Evolutionary conservation across 2,329 filamentous ascomycete genomes (phyloP).

Genomic region (Aspergillus sp.): DNA sequence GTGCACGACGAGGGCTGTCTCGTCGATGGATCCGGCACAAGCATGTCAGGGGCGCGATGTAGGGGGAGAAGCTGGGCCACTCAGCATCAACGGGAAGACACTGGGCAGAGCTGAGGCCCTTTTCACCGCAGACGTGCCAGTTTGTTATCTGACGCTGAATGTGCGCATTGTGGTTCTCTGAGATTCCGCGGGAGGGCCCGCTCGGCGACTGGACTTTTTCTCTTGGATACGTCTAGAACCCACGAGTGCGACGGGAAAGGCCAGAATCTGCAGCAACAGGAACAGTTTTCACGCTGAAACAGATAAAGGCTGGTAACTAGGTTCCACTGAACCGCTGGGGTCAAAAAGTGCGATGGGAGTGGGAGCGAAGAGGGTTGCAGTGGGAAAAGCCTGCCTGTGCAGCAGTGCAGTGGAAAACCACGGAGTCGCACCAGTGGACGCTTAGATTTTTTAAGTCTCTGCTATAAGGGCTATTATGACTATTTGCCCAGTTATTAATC

Average conservation of each 20-base stretch:
- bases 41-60: constrained; percentile 22
- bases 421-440: constrained; percentile 6
- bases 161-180: constrained; percentile 13
- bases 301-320: constrained; percentile 4
- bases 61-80: constrained; percentile 7
- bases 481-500: not conserved
- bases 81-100: constrained; percentile 6
- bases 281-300: not conserved
- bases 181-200: constrained; percentile 11
- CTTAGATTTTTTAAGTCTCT: not conserved
- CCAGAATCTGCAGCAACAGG: not conserved
- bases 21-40: constrained; percentile 17
- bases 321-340: constrained; percentile 1
- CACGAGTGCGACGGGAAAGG: not conserved
- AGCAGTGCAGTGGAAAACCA: not conserved
- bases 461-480: not conserved
- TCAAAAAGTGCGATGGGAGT: constrained; percentile 1
- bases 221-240: not conserved
- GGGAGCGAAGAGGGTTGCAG: constrained; percentile 6
- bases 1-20: constrained; percentile 20
- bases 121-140: not conserved
- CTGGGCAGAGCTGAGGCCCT: not conserved
- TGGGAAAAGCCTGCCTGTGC: constrained; percentile 3
- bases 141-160: constrained; percentile 9
- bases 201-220: not conserved